Percentiles rank a stretch among this genome's conserved stretches.
These are phyloP conservation scores for Trichoderma parareesei DNA, from an alignment of 495 filamentous ascomycete genomes.

Conservation along the genomic window DNA sequence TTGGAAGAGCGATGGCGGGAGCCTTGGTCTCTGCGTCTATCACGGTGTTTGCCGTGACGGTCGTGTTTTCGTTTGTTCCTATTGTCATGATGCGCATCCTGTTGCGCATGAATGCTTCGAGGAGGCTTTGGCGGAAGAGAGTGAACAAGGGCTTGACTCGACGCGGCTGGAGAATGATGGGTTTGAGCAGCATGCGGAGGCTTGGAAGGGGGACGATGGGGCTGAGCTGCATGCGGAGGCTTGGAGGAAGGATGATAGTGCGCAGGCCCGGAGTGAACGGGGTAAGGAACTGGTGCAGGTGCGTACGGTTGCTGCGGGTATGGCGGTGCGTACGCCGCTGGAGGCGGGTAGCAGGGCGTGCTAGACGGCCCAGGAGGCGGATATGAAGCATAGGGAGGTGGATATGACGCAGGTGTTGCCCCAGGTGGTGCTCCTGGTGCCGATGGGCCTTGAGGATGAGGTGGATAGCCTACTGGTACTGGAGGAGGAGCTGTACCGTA, in stretches of 20 bases:
- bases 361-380: constrained; percentile 15
- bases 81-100: background rate
- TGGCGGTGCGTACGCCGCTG: constrained; percentile 12
- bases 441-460: constrained; percentile 18
- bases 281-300: background rate
- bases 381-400: constrained; percentile 1
- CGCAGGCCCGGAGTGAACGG: background rate
- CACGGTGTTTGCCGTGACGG: background rate
- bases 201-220: background rate
- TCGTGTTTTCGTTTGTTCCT: constrained; percentile 7
- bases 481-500: constrained; percentile 14
- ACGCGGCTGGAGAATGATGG: background rate
- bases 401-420: constrained; percentile 15
- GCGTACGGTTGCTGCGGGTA: background rate
- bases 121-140: constrained; percentile 8
- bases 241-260: background rate
- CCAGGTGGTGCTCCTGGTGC: constrained; percentile 11
- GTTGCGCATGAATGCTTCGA: background rate
- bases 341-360: constrained; percentile 15
- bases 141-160: background rate
- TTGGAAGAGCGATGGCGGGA: background rate
- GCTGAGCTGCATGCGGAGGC: background rate
- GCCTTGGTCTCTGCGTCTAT: constrained; percentile 3
- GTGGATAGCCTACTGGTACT: constrained; percentile 14
- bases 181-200: background rate